Evolutionary conservation across 495 filamentous ascomycete species (phyloP).

Genomic region (Lepidopterella palustris): DNA sequence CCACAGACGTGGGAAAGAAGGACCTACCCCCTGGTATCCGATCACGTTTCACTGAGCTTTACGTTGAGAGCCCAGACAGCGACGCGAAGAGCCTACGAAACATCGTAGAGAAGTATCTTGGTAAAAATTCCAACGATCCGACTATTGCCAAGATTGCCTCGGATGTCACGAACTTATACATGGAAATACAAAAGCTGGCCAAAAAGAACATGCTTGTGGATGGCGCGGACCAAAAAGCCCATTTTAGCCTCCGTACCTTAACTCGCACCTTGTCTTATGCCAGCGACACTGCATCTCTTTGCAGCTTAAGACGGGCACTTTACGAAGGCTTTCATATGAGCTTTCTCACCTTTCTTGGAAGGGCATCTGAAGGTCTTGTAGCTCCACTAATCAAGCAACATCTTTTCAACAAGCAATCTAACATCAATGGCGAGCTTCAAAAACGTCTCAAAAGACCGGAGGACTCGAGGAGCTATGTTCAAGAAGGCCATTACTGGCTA

Average conservation of each 20-base stretch:
- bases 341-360: constrained; percentile 78
- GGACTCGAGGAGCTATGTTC: constrained; percentile 73
- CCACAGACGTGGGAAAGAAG: constrained; percentile 92
- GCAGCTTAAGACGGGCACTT: constrained; percentile 78
- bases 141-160: constrained; percentile 54
- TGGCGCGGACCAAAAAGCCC: constrained; percentile 85
- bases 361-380: constrained; percentile 68
- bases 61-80: constrained; percentile 79
- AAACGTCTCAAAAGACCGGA: constrained; percentile 67
- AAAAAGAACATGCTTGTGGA: constrained; percentile 81
- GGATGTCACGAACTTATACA: constrained; percentile 77
- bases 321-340: constrained; percentile 99
- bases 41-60: constrained; percentile 89
- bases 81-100: constrained; percentile 74
- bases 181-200: constrained; percentile 75
- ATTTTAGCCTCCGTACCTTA: constrained; percentile 93
- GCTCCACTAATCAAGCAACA: constrained; percentile 74
- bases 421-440: constrained; percentile 60
- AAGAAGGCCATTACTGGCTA: constrained; percentile 91
- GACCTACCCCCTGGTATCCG: constrained; percentile 80
- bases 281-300: constrained; percentile 71
- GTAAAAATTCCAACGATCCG: constrained; percentile 53
- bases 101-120: constrained; percentile 81
- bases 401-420: constrained; percentile 61
- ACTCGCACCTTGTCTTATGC: constrained; percentile 85